Conservation (phyloP, 768 basidiomycete genomes). For the Podaxis sp. region DNA sequence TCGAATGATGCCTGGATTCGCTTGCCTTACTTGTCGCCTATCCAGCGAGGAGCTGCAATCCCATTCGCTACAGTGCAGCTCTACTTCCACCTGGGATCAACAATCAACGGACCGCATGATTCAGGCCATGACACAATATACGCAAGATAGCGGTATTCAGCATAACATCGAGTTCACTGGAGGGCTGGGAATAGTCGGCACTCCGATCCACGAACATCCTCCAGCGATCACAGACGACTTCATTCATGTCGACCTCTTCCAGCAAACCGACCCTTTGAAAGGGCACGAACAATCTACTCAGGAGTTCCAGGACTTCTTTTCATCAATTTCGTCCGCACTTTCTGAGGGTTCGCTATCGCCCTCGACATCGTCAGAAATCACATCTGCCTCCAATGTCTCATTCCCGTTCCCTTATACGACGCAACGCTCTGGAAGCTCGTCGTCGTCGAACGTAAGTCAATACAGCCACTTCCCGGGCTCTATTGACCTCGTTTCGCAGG, state of each 20-base stretch:
- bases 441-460: slow-evolving; percentile 13
- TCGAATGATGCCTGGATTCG: background rate
- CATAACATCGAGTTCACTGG: slow-evolving; percentile 14
- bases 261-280: slow-evolving; percentile 5
- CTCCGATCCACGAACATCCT: slow-evolving; percentile 13
- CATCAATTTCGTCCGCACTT: slow-evolving; percentile 14
- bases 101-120: slow-evolving; percentile 11
- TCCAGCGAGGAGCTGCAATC: slow-evolving; percentile 16
- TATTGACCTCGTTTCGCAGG: slow-evolving; percentile 15
- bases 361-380: slow-evolving; percentile 27
- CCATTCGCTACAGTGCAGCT: slow-evolving; percentile 14
- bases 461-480: slow-evolving; percentile 8
- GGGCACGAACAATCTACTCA: slow-evolving; percentile 5
- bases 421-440: slow-evolving; percentile 7
- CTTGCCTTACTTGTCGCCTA: background rate
- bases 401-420: slow-evolving; percentile 13
- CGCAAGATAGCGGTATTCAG: slow-evolving; percentile 5
- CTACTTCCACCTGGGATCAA: slow-evolving; percentile 12
- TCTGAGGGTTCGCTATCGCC: slow-evolving; percentile 27
- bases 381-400: slow-evolving; percentile 15
- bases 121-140: slow-evolving; percentile 12
- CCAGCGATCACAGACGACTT: slow-evolving; percentile 7
- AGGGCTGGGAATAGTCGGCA: slow-evolving; percentile 12
- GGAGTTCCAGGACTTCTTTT: slow-evolving; percentile 15
- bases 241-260: slow-evolving; percentile 20